These are phyloP conservation scores for Tolypocladium tropicale DNA, from an alignment of 2,329 filamentous ascomycete species.

Conservation along the genomic window DNA sequence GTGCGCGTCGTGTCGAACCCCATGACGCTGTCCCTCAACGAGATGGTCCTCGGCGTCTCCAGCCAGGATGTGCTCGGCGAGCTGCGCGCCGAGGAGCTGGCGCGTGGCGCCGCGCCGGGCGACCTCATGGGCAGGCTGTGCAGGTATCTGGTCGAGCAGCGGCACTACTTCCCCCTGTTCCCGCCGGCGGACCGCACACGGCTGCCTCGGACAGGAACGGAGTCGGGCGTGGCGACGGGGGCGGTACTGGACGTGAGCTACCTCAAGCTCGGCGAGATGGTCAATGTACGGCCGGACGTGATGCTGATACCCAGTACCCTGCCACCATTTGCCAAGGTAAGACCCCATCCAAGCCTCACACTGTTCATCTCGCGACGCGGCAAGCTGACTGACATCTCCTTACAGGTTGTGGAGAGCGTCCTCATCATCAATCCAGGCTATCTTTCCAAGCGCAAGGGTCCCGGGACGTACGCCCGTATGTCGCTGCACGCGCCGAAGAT, in stretches of 20 bases:
- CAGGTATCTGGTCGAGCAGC: conserved; percentile 74
- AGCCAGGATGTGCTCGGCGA: conserved; percentile 79
- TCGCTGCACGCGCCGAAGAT: conserved; percentile 56
- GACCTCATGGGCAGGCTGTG: conserved; percentile 63
- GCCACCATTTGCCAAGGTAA: conserved; percentile 79
- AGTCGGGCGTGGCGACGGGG: conserved; percentile 53
- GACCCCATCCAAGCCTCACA: conserved; percentile 10
- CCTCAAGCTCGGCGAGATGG: conserved; percentile 82
- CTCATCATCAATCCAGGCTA: conserved; percentile 84
- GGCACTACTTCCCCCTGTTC: conserved; percentile 84
- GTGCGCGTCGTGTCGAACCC: conserved; percentile 79
- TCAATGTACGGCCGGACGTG: conserved; percentile 76
- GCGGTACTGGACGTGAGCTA: conserved; percentile 76
- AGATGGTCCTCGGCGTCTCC: conserved; percentile 70
- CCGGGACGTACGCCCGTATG: conserved; percentile 80
- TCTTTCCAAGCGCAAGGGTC: conserved; percentile 71
- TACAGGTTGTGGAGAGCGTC: conserved; percentile 79
- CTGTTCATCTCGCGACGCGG: not conserved
- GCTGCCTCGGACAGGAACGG: conserved; percentile 54
- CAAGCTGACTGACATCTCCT: conserved; percentile 5
- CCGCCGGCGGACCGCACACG: conserved; percentile 63
- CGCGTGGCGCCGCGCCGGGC: conserved; percentile 12
- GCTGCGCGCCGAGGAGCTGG: conserved; percentile 61
- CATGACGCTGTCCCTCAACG: conserved; percentile 81
- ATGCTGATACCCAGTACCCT: conserved; percentile 73